Base-by-base conservation (phyloP, 257 asterid species). In the Penstemon newberryi region DNA sequence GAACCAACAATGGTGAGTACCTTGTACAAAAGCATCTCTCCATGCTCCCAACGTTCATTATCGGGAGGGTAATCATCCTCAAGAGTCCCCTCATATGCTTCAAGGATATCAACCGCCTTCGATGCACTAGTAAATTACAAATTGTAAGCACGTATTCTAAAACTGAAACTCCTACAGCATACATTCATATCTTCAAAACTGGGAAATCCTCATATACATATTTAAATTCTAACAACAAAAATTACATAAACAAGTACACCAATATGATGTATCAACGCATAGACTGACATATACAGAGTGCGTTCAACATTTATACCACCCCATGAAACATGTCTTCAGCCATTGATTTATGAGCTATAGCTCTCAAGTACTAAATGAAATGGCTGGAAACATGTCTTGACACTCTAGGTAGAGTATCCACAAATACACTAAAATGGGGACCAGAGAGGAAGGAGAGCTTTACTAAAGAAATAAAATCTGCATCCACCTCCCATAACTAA, bases 31-130 rank as follows among this genome's bases (percentile, higher is more conserved):
- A 94, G 96, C 99, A 94, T 94, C 84, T 94, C 97, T 59, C 89
- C 97, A 69, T 94, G 99, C 83, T 94, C 99, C 79, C 92, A 80
- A 8, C 91, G 92, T 77, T 94, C 99, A 82, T 81, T 94, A 70
- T 87, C 92, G 69, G 99, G 99, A 70, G 97, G 99, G 81, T 94
- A 83, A 70, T 91, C 99, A 56, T 94, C 96, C 75, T 94, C 99
- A 37, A 94, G 89, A 76, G 99, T 94, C 77, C 99, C 99, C 84
- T 94, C 99, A 82, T 87, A 94, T 10, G 99, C 99, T 77, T 94
- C 95, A 74, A 94, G 96, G 78, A 94, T 89, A 76, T 91, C 99
- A 73, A 89, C 88, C 19, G 99, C 99, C 84, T 94, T 94, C 73
- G 88, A 81, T 79, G 83, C 97, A 86, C 99, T 94, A 69, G 61